phyloP scores from a whole-genome alignment of 164 flowering plant species.

The Vitis amurensis region DNA sequence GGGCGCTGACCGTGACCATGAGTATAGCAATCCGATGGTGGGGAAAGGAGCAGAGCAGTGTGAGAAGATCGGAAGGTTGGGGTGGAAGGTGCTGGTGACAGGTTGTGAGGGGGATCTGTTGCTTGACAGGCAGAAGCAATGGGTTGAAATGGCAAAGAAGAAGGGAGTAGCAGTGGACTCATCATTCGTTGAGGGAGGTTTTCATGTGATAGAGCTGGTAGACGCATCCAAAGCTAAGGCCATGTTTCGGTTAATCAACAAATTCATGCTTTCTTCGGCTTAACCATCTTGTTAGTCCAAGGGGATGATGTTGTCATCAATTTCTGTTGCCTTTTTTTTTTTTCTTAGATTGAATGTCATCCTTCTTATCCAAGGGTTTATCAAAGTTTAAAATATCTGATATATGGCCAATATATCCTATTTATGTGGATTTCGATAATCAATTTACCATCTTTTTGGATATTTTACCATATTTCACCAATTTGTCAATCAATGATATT shows the following conservation, averaged over 20 bases:
- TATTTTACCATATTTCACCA: no score
- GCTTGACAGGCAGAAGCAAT: conserved; percentile 31
- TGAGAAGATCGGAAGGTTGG: conserved; percentile 12
- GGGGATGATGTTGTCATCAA: no score
- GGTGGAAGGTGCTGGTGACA: conserved; percentile 26
- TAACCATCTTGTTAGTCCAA: no score
- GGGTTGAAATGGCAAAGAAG: conserved; percentile 24
- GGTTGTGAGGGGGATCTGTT: conserved; percentile 37
- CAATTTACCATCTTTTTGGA: no score
- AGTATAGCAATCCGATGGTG: conserved; percentile 30
- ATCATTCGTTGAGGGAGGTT: conserved; percentile 14
- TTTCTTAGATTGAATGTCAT: no score
- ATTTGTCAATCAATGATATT: no score
- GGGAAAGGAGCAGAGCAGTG: conserved; percentile 1
- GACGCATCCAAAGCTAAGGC: conserved; percentile 6
- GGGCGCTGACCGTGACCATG: conserved; percentile 42
- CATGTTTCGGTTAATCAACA: neutral
- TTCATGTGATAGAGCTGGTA: conserved; percentile 11
- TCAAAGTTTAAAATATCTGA: no score
- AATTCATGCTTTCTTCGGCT: neutral
- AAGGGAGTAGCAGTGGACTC: conserved; percentile 19
- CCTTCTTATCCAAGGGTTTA: no score
- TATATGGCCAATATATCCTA: no score
- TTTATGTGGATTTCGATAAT: no score
- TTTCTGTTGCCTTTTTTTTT: no score